Base-by-base conservation (phyloP, 208 protist species). In the Trypanosoma avium region DNA sequence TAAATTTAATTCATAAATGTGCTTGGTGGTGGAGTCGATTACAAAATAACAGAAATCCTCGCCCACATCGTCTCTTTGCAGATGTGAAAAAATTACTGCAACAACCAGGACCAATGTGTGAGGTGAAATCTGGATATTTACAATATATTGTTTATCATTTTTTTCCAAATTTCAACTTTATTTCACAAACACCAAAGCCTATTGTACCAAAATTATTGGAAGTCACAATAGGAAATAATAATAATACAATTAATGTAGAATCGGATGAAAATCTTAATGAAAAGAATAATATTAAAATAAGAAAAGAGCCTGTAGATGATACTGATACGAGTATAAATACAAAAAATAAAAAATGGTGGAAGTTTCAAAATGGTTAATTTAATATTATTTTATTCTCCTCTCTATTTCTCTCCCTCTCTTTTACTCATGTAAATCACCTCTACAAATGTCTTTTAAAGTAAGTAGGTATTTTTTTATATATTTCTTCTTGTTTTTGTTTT, bases 11-110 rank as follows among this genome's bases (percentile, higher is more conserved):
- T 6, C 13, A 49, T 6, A 29, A 47, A 10, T 70, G 64, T 22
- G 56, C 48, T 15, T 72, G 66, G 66, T 72, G 66, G 66, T 26
- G 59, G n/a, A 55, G 35, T 29, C 47, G 66, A 15, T 12, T 55
- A 5, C 27, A 27, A 30, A 12, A 21, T 19, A 15, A 32, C 13
- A 22, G 35, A 8, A 40, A 22, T 12, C 29, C 13, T 22, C 36
- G 57, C 15, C 58, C 66, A 32, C 66, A 72, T 33, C 56, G 66
- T 21, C 57, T 72, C 7, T 72, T 72, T 49, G 26, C 27, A 1
- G n/a, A 72, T 21, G 48, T 72, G 19, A 64, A 60, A 30, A 22
- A 53, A 33, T 32, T 72, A 4, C 38, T 72, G 38, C 38, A 66
- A 12, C 15, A 33, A n/a, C 66, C 66, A 4, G 66, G 66, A 21